A percentile compares a stretch with the other conserved stretches of the same genome.
These are phyloP conservation scores for Pisolithus marmoratus DNA, from an alignment of 768 basidiomycete species.

Conservation along the genomic window DNA sequence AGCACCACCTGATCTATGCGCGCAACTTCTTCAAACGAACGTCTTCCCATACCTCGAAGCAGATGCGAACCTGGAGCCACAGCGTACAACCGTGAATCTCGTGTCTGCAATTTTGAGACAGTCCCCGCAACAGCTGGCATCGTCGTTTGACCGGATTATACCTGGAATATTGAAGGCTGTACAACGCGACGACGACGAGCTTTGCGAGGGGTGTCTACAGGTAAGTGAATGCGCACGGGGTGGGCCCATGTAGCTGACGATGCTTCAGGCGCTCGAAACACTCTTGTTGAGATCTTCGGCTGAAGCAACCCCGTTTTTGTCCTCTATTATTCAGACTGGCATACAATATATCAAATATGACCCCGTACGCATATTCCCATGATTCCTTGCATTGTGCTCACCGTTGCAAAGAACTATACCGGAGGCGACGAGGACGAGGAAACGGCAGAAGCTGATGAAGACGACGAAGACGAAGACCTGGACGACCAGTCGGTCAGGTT, in stretches of 20 bases:
- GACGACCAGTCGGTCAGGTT: conserved; percentile 61
- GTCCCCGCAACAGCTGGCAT: conserved; percentile 61
- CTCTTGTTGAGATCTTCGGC: conserved; percentile 78
- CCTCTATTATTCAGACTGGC: conserved; percentile 62
- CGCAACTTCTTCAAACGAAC: conserved; percentile 50
- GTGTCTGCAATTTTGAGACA: conserved; percentile 75
- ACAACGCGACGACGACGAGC: conserved; percentile 75
- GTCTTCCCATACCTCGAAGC: conserved; percentile 55
- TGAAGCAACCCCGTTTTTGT: conserved; percentile 72
- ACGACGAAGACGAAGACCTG: conserved; percentile 76
- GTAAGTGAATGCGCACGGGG: conserved; percentile 28
- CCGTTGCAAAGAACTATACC: conserved; percentile 64
- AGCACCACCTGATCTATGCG: conserved; percentile 57
- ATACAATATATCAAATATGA: conserved; percentile 86
- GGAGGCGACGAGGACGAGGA: conserved; percentile 65
- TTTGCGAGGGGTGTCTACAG: conserved; percentile 76
- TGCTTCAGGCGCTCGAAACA: conserved; percentile 71
- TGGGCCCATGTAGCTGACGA: conserved; percentile 4
- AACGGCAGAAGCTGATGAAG: conserved; percentile 51
- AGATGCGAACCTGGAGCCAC: conserved; percentile 54
- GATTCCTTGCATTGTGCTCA: background rate
- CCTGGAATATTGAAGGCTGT: conserved; percentile 67
- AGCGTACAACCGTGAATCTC: conserved; percentile 74
- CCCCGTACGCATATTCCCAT: conserved; percentile 47
- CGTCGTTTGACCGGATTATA: conserved; percentile 56